These are phyloP conservation scores for Vickermania ingenoplastis DNA, from an alignment of 208 protist genomes.

Conservation along the genomic window DNA sequence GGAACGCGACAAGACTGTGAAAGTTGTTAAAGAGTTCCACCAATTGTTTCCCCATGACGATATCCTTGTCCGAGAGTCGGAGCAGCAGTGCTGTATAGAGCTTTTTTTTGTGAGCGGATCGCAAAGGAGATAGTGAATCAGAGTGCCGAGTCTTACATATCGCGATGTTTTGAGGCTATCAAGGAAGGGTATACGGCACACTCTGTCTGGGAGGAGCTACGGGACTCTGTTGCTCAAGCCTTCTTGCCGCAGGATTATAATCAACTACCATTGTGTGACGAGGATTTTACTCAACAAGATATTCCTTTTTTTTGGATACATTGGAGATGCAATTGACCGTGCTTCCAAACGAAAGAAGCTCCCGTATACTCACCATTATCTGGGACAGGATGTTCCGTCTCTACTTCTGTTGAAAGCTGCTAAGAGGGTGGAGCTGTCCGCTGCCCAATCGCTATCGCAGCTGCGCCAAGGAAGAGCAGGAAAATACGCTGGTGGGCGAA, in stretches of 20 bases:
- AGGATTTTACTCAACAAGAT: background rate
- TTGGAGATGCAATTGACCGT: constrained; percentile 4
- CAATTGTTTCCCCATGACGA: constrained; percentile 18
- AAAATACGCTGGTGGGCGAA: background rate
- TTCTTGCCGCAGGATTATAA: constrained; percentile 42
- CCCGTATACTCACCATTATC: background rate
- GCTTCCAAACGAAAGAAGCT: background rate
- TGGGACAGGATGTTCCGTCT: background rate
- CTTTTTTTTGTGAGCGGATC: constrained; percentile 45
- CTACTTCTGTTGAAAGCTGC: constrained; percentile 2
- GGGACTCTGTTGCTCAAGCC: constrained; percentile 32
- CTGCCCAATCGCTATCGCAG: background rate
- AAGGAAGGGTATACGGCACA: constrained; percentile 54
- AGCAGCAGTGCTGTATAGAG: constrained; percentile 19
- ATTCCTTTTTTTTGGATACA: constrained; percentile 6
- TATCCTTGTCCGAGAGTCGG: constrained; percentile 18
- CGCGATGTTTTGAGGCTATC: constrained; percentile 46
- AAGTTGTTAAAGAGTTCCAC: constrained; percentile 5
- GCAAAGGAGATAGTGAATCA: constrained; percentile 57
- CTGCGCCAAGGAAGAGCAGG: background rate
- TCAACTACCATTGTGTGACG: constrained; percentile 1
- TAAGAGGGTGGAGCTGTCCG: background rate
- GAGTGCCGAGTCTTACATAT: constrained; percentile 35
- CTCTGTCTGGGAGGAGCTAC: constrained; percentile 67
- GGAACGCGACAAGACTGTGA: background rate